These are phyloP conservation scores for Cladophialophora yegresii DNA, from an alignment of 2,329 filamentous ascomycete species.

Conservation along the genomic window DNA sequence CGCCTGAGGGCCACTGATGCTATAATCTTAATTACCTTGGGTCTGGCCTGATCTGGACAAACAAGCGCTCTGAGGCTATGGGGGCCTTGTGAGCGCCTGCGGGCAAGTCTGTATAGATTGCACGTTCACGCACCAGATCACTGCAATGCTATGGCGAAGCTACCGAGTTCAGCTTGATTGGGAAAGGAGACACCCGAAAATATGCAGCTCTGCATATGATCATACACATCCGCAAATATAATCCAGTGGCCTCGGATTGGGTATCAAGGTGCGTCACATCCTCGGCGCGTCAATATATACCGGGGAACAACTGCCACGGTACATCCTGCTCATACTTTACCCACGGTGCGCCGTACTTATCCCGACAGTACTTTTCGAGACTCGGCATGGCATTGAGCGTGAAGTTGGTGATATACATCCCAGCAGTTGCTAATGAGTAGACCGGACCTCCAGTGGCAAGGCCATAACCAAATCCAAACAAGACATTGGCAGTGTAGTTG, in stretches of 20 bases:
- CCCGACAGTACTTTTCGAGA: slow-evolving; percentile 15
- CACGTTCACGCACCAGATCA: neutral
- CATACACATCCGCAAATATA: neutral
- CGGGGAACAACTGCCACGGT: slow-evolving; percentile 16
- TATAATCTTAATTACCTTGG: neutral
- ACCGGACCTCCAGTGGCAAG: slow-evolving; percentile 12
- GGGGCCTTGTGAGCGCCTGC: neutral
- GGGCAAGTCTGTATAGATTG: neutral
- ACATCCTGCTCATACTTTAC: slow-evolving; percentile 15
- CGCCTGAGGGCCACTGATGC: too few relatives aligned
- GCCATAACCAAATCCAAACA: slow-evolving; percentile 19
- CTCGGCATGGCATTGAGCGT: slow-evolving; percentile 13
- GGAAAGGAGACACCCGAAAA: too few relatives aligned
- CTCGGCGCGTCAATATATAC: slow-evolving; percentile 13
- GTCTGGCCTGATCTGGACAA: neutral
- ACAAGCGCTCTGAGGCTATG: neutral
- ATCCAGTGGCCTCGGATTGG: neutral
- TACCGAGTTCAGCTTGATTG: neutral
- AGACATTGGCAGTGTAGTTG: slow-evolving; percentile 19
- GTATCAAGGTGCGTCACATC: neutral
- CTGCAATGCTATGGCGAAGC: too few relatives aligned
- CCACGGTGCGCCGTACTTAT: slow-evolving; percentile 21
- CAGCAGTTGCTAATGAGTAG: slow-evolving; percentile 11
- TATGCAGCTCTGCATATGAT: neutral
- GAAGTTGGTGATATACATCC: slow-evolving; percentile 6